Percentiles rank a stretch among this genome's conserved stretches.
phyloP scores from a whole-genome alignment of 2,329 filamentous ascomycete species.

The Xylariaceae sp. region DNA sequence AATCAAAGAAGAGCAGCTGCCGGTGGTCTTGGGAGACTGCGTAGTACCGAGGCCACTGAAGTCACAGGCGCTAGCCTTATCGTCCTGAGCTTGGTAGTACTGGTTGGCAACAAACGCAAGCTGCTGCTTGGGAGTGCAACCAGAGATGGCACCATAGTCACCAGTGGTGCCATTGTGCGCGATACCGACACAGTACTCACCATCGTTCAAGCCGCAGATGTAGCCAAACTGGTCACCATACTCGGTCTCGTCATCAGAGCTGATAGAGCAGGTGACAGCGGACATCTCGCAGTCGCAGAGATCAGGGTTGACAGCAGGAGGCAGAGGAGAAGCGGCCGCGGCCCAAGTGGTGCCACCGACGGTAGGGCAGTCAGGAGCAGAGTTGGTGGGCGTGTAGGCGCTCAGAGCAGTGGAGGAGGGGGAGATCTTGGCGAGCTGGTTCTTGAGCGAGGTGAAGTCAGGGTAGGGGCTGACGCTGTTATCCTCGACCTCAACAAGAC shows the following conservation, averaged over 20 bases:
- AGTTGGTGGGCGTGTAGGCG: conserved; percentile 72
- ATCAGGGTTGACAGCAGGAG: conserved; percentile 71
- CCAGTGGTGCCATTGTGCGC: conserved; percentile 61
- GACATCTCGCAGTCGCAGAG: conserved; percentile 85
- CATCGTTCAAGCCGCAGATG: conserved; percentile 57
- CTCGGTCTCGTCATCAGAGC: conserved; percentile 47
- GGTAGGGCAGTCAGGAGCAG: conserved; percentile 66
- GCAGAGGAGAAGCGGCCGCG: conserved; percentile 62
- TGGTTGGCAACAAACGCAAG: conserved; percentile 69
- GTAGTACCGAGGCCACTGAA: conserved; percentile 64
- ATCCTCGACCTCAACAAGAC: conserved; percentile 62
- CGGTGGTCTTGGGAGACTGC: conserved; percentile 41
- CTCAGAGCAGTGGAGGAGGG: conserved; percentile 62
- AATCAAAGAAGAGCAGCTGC: conserved; percentile 56
- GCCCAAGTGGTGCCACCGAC: conserved; percentile 59
- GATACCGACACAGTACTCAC: conserved; percentile 63
- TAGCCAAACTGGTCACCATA: conserved; percentile 68
- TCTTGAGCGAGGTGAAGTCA: conserved; percentile 71
- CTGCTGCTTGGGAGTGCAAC: conserved; percentile 68
- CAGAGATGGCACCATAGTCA: conserved; percentile 71
- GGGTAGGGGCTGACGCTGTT: conserved; percentile 60
- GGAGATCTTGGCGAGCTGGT: conserved; percentile 62
- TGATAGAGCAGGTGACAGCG: conserved; percentile 66
- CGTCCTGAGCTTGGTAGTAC: conserved; percentile 56
- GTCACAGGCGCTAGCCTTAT: conserved; percentile 59